Evolutionary conservation across 1,284 basidiomycete genomes (phyloP), one percentile per base, ranked within the genome.

Genomic region (Heterobasidion occidentale): DNA sequence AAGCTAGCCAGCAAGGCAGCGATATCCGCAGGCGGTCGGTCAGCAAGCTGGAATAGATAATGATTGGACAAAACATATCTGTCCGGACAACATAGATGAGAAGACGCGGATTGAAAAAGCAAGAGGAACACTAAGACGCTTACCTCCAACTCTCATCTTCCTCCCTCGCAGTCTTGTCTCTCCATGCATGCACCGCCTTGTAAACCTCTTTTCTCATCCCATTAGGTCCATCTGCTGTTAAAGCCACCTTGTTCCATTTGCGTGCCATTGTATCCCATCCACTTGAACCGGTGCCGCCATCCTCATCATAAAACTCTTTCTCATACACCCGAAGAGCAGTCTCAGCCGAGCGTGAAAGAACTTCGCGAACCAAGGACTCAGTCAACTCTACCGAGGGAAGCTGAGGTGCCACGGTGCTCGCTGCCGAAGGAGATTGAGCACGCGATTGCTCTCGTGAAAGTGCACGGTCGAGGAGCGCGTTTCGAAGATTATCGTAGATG

Each of bases 401-500:
- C 14, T 4, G 52, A 14, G 46, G 11, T n/a, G 12, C 12, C 11
- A 11, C n/a, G 3, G 38, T 42, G 5, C 4, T 19, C 68, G 36
- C 12, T 36, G 46, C 20, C 53, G 66, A 63, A 33, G 71, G 68
- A 53, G 65, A 66, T 34, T 65, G 64, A 0, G 66, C 59, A 19
- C 67, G 68, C 1, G 70, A 70, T 36, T 68, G 73, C 1, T 71
- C 67, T 9, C 68, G 64, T 1, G 76, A 79, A 36, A 72, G 68
- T 0, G 77, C 77, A 17, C 83, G 83, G 64, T 85, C 84, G 27
- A 93, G 75, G 3, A 98, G 84, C 1, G 90, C 90, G 66, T 91
- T 88, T 7, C 93, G 88, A n/a, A 98, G 80, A 61, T 86, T 83
- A 72, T 98, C 94, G 71, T 96, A 98, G 64, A 98, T 86, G 72